Base-by-base conservation (phyloP, 1,284 basidiomycete genomes). In the Fomes fomentarius region DNA sequence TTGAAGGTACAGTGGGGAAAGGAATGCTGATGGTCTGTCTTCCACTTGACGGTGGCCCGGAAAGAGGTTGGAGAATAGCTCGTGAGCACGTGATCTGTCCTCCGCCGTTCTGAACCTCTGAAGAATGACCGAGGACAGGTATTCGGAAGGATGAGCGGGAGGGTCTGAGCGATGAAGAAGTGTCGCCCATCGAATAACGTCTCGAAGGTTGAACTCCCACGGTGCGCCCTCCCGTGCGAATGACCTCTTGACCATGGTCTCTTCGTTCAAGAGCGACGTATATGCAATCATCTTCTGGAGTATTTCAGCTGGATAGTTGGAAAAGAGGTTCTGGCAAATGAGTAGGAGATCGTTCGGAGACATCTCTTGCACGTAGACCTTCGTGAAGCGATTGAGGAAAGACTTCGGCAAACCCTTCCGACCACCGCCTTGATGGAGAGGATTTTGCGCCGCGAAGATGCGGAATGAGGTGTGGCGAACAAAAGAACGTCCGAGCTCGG, bases 141-240 rank as follows among this genome's bases (percentile, higher is more conserved):
- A 85, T 45, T 85, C 80, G 17, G 76, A 72, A 0, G 93, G 89
- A 61, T 87, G 79, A n/a, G 69, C 63, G 19, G 69, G 73, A n/a
- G 64, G 58, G 5, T 64, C 65, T 9, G 72, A 55, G 5, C 70
- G 60, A 40, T 72, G 70, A 14, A 84, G 66, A 52, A 95, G 84
- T 21, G 84, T 74, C 0, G 85, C 89, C 96, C 97, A 99, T 46
- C 97, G 86, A 57, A 96, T 85, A 37, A 98, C 81, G 71, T 99
- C 97, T 34, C 97, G 91, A 48, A 99, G 78, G 69, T 99, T 99
- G 78, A 99, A 98, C 69, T 99, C 97, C 97, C 97, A 99, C 1
- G 97, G 97, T 47, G 85, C 82, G 9, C 97, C 97, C 57, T 91
- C 85, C 41, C 87, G 81, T 5, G 85, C 96, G 66, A 98, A 94